These are phyloP conservation scores for Scutellaria galericulata DNA, from an alignment of 257 asterid species.

Conservation along the genomic window DNA sequence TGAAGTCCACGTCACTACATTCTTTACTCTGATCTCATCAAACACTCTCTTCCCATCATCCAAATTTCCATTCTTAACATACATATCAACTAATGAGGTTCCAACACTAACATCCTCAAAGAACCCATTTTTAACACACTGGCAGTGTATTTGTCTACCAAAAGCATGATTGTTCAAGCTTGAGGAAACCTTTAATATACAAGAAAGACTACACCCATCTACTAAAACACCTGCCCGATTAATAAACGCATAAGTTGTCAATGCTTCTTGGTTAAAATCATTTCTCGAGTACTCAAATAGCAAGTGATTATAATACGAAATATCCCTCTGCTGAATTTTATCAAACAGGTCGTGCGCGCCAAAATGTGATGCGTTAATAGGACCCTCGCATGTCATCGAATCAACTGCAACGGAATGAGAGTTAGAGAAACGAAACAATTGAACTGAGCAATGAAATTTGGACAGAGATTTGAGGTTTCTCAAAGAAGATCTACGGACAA, in stretches of 20 bases:
- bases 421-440: conserved; percentile 35
- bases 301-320: conserved; percentile 60
- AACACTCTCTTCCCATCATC: conserved; percentile 65
- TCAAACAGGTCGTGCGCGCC: conserved; percentile 57
- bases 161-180: conserved; percentile 44
- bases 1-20: conserved; percentile 92
- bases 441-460: conserved; percentile 30
- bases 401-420: conserved; percentile 38
- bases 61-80: conserved; percentile 62
- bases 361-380: background rate
- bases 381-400: background rate
- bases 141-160: conserved; percentile 78
- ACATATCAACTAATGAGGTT: conserved; percentile 82
- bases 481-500: conserved; percentile 37
- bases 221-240: conserved; percentile 52
- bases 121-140: conserved; percentile 69
- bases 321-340: conserved; percentile 50
- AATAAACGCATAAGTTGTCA: conserved; percentile 51
- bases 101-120: conserved; percentile 80
- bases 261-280: conserved; percentile 55
- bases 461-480: conserved; percentile 39
- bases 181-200: conserved; percentile 69
- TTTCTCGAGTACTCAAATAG: conserved; percentile 66
- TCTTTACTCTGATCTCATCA: conserved; percentile 70
- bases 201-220: conserved; percentile 72